Percentiles rank a stretch among this genome's conserved stretches.
Evolutionary conservation across 164 flowering plant genomes (phyloP).

Genomic region (Chimonanthus salicifolius): DNA sequence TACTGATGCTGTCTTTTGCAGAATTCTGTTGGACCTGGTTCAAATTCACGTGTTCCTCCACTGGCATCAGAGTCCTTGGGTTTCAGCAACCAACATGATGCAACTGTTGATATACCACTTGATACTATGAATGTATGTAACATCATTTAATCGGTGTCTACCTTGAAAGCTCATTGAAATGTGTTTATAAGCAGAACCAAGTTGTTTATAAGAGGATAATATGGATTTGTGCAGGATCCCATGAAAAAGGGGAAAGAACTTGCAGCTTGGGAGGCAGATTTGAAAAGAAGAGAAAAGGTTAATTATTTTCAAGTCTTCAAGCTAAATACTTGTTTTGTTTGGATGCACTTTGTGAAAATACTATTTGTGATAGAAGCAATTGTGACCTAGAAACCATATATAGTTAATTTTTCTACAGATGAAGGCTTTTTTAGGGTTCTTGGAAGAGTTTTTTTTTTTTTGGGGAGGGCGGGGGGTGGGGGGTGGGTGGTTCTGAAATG

Average conservation of each 20-base stretch:
- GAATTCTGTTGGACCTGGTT: slow-evolving; percentile 51
- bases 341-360: background rate
- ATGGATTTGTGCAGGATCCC: slow-evolving; percentile 10
- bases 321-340: background rate
- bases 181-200: background rate
- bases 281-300: slow-evolving; percentile 78
- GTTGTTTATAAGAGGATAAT: background rate
- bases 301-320: background rate
- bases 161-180: background rate
- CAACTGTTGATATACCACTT: slow-evolving; percentile 82
- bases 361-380: background rate
- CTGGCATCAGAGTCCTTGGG: slow-evolving; percentile 40
- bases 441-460: too few species aligned
- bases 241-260: slow-evolving; percentile 11
- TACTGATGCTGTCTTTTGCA: slow-evolving; percentile 23
- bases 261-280: slow-evolving; percentile 44
- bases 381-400: background rate
- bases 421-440: too few species aligned
- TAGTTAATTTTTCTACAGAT: too few species aligned
- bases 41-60: slow-evolving; percentile 56
- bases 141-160: background rate
- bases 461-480: too few species aligned
- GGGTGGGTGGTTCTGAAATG: too few species aligned
- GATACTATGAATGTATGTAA: slow-evolving; percentile 23
- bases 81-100: slow-evolving; percentile 71